Percentiles rank a stretch among this genome's conserved stretches.
phyloP scores from a whole-genome alignment of 345 rosid species.

The Turritis glabra region DNA sequence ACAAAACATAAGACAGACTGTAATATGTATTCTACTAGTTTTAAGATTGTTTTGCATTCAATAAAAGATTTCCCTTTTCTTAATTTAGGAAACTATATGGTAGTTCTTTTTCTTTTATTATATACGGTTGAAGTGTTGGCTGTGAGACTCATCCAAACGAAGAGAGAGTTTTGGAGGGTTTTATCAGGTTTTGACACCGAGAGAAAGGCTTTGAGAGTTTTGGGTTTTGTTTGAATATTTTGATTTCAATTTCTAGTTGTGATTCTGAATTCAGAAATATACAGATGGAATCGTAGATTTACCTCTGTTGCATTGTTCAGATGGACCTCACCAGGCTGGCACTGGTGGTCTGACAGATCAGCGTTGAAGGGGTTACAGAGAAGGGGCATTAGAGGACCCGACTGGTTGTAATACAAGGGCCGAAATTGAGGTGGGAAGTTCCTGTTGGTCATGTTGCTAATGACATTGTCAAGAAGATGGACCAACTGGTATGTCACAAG shows the following conservation, averaged over 20 bases:
- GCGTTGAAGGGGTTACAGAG: slow-evolving; percentile 84
- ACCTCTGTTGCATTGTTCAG: slow-evolving; percentile 73
- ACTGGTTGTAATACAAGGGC: slow-evolving; percentile 69
- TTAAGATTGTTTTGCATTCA: background rate
- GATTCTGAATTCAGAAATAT: background rate
- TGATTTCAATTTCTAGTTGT: background rate
- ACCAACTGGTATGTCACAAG: slow-evolving; percentile 63
- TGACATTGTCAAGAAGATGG: slow-evolving; percentile 50
- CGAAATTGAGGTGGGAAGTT: slow-evolving; percentile 48
- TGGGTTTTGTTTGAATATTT: background rate
- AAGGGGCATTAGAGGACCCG: slow-evolving; percentile 75
- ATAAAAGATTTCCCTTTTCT: background rate
- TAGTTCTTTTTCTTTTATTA: too few relatives aligned
- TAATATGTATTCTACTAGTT: background rate
- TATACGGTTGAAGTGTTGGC: too few relatives aligned
- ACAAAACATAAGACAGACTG: background rate
- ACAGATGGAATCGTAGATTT: slow-evolving; percentile 1
- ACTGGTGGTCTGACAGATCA: slow-evolving; percentile 57
- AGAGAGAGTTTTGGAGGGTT: too few relatives aligned
- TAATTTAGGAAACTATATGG: too few relatives aligned
- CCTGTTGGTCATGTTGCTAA: slow-evolving; percentile 53
- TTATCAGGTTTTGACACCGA: too few relatives aligned
- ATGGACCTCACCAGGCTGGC: slow-evolving; percentile 67
- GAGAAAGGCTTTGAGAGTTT: too few relatives aligned
- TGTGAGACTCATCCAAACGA: too few relatives aligned